Base-by-base conservation (phyloP, 2,329 filamentous ascomycete species). In the Thielaviopsis ethacetica region DNA sequence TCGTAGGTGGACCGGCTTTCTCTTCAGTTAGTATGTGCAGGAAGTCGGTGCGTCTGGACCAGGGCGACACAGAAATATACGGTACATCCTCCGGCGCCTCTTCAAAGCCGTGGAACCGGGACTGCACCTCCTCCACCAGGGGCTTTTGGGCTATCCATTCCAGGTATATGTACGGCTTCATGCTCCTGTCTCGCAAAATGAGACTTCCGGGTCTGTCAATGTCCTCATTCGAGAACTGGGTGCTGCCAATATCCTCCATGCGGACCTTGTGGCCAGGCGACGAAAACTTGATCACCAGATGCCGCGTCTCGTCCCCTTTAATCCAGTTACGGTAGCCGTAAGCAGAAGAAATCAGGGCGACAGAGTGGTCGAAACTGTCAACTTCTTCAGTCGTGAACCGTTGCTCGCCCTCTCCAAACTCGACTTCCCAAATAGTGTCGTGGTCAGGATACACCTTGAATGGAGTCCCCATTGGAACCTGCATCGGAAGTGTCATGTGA, bases 1-100 rank as follows among this genome's bases (percentile, higher is more conserved):
- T 80, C 1, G 66, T 68, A 15, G 72, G 72, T 0, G 67, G 62
- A 1, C 62, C 59, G 10, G 58, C 27, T 27, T 59, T 54, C 3
- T 38, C 13, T 55, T 62, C 21, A 9, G 38, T n/a, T 22, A 67
- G 13, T 1, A 57, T 67, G 62, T 83, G 80, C 5, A 87, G 72
- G 54, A 84, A 82, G 64, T 86, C 82, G 2, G 72, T 71, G 51
- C 81, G 74, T 59, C 74, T 77, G 0, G 81, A 76, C 67, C 80
- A 80, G 50, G 68, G 73, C 19, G 64, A 68, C 0, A 82, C 65
- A 1, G 70, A 69, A 1, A 84, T 61, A 64, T 82, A 81, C 0
- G 76, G 71, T 0, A 67, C 68, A n/a, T 80, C 69, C 1, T 67
- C 65, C 0, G 75, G 73, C 0, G 71, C 70, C 0, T 72, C 63